Conservation (phyloP, 495 filamentous ascomycete genomes). For the Ramalina intermedia region DNA sequence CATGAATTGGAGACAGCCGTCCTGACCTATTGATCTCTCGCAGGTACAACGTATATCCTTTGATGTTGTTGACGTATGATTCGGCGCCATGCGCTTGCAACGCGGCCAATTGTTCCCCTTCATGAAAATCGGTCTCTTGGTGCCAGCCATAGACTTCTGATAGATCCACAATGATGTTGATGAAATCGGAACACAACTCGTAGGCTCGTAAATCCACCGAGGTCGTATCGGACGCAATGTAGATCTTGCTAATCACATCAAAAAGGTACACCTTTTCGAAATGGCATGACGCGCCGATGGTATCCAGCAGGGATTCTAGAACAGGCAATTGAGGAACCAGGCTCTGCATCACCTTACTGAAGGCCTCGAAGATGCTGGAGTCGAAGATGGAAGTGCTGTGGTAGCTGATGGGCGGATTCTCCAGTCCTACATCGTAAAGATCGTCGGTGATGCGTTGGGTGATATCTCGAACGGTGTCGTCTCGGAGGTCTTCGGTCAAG, state of each 20-base stretch:
- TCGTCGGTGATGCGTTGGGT: conserved; percentile 95
- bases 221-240: conserved; percentile 87
- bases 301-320: conserved; percentile 82
- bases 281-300: conserved; percentile 70
- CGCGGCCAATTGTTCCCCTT: conserved; percentile 43
- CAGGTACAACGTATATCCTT: conserved; percentile 64
- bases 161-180: conserved; percentile 93
- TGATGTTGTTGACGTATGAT: conserved; percentile 11
- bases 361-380: conserved; percentile 94
- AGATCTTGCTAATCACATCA: conserved; percentile 93
- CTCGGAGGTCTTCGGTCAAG: conserved; percentile 83
- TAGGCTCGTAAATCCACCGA: conserved; percentile 88
- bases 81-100: conserved; percentile 54
- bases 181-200: conserved; percentile 95
- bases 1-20: background rate
- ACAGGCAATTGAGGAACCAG: conserved; percentile 85
- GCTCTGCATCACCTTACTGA: conserved; percentile 95
- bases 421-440: conserved; percentile 76
- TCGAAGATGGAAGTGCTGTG: conserved; percentile 96
- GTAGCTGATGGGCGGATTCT: conserved; percentile 83
- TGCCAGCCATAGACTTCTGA: conserved; percentile 86
- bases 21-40: conserved; percentile 80
- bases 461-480: conserved; percentile 87
- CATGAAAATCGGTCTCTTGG: conserved; percentile 39
- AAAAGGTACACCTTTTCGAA: conserved; percentile 98